A percentile compares a stretch with the other conserved stretches of the same genome.
Conservation (phyloP, 352 stramenopile species). For the Phytophthora megakarya region DNA sequence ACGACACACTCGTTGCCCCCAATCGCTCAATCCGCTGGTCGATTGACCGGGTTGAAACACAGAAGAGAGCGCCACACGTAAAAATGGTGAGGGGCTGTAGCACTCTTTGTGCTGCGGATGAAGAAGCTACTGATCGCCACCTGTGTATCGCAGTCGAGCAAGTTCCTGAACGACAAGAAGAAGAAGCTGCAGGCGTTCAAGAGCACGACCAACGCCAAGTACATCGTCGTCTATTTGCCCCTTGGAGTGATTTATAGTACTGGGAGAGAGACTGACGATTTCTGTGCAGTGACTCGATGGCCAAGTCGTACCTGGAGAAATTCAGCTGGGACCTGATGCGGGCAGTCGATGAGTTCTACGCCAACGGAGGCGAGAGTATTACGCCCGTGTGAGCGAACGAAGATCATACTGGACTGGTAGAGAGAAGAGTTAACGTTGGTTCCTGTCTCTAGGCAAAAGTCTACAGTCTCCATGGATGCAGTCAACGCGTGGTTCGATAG, state of each 20-base stretch:
- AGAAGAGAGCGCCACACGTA: constrained; percentile 22
- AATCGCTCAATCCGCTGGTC: background rate
- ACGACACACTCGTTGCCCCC: too few species aligned
- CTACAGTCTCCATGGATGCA: constrained; percentile 43
- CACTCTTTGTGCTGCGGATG: too few species aligned
- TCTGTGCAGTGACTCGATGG: constrained; percentile 57
- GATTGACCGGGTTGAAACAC: constrained; percentile 14
- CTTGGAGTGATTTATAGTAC: background rate
- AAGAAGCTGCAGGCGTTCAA: constrained; percentile 76
- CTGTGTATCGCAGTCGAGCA: constrained; percentile 33
- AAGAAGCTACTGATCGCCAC: background rate
- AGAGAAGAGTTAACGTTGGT: background rate
- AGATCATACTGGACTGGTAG: too few species aligned
- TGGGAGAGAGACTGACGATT: background rate
- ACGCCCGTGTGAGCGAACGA: constrained; percentile 32
- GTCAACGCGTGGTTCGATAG: constrained; percentile 72
- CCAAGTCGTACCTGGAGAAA: constrained; percentile 74
- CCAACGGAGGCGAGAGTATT: constrained; percentile 54
- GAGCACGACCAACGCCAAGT: constrained; percentile 77
- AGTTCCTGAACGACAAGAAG: constrained; percentile 67
- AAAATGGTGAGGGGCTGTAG: constrained; percentile 37
- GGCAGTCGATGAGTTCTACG: constrained; percentile 80
- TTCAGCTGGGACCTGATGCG: constrained; percentile 84
- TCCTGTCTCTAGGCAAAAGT: constrained; percentile 26
- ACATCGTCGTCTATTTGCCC: constrained; percentile 17